Conservation (phyloP, 129 eudicot genomes). For the carrot (Daucus carota) region DH1_v3.0 NC_030384.2:49672001-49672500, state of each 20-base stretch:
- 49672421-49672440: no score
- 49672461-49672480: no score
- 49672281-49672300: not conserved
- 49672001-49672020: conserved; percentile 19
- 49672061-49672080: conserved; percentile 15
- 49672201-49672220: conserved; percentile 6
- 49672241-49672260: not conserved
- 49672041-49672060: conserved; percentile 19
- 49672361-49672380: no score
- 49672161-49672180: conserved; percentile 22
- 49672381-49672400: no score
- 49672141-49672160: conserved; percentile 34
- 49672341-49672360: no score
- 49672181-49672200: conserved; percentile 35
- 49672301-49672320: no score
- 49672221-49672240: not conserved
- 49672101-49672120: conserved; percentile 32
- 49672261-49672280: not conserved
- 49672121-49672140: conserved; percentile 30
- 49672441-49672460: no score
- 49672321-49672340: no score
- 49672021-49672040: conserved; percentile 22
- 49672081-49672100: conserved; percentile 27
- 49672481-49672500: no score
- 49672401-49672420: no score